These are phyloP conservation scores for Volvox africanus DNA, from an alignment of 139 green algal species.

Conservation along the genomic window DNA sequence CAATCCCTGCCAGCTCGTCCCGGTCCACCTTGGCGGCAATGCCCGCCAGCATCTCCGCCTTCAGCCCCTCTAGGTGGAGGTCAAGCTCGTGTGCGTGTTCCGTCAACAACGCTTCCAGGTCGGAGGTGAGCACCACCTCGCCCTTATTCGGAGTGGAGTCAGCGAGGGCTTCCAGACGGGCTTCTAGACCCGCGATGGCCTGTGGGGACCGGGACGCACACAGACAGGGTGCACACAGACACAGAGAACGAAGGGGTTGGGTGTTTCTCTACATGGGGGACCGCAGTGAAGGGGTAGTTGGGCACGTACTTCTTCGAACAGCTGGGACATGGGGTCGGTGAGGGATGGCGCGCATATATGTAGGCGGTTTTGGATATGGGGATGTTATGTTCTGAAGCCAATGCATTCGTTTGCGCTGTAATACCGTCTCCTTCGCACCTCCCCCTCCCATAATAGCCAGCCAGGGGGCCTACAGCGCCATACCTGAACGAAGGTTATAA, in stretches of 20 bases:
- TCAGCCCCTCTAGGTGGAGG: slow-evolving; percentile 46
- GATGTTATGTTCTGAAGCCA: too few species aligned
- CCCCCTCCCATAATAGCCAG: too few species aligned
- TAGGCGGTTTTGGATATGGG: too few species aligned
- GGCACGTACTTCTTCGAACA: too few species aligned
- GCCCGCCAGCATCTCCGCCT: slow-evolving; percentile 48
- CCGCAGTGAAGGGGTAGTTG: too few species aligned
- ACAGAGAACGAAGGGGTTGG: not conserved
- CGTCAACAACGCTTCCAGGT: slow-evolving; percentile 60
- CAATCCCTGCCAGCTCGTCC: slow-evolving; percentile 54
- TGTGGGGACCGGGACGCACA: not conserved
- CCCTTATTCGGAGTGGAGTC: slow-evolving; percentile 58
- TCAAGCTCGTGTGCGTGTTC: slow-evolving; percentile 57
- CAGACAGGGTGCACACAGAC: not conserved
- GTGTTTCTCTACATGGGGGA: too few species aligned
- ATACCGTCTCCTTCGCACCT: too few species aligned
- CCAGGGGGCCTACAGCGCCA: too few species aligned
- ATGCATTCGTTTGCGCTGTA: too few species aligned
- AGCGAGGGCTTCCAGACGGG: slow-evolving; percentile 54
- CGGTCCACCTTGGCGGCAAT: slow-evolving; percentile 47
- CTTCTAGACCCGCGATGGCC: slow-evolving; percentile 56
- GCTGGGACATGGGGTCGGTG: too few species aligned
- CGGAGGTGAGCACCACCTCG: slow-evolving; percentile 59
- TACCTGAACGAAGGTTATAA: too few species aligned
- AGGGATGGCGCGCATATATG: too few species aligned